These are phyloP conservation scores for Coemansia sp. DNA, from an alignment of 192 early-diverging fungal species.

Conservation along the genomic window DNA sequence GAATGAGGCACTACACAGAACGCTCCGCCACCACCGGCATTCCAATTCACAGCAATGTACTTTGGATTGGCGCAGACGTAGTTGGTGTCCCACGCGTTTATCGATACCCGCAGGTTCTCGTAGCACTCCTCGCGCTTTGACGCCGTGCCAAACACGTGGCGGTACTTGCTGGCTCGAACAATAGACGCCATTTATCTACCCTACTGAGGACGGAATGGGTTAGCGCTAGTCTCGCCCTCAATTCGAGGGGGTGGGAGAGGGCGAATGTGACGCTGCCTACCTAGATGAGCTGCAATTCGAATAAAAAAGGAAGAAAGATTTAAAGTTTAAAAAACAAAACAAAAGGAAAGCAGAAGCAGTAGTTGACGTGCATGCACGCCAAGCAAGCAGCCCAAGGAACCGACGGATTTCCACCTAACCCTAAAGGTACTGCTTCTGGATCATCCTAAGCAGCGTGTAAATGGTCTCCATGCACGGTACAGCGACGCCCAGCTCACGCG, in stretches of 20 bases:
- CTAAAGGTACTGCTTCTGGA: conserved; percentile 28
- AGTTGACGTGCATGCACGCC: too few species aligned
- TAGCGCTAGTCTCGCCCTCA: background rate
- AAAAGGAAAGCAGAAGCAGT: too few species aligned
- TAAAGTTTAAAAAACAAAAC: background rate
- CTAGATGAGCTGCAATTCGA: background rate
- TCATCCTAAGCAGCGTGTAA: conserved; percentile 51
- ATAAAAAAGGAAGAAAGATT: background rate
- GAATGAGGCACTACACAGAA: conserved; percentile 88
- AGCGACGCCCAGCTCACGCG: conserved; percentile 29
- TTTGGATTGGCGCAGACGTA: conserved; percentile 89
- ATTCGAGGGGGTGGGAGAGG: too few species aligned
- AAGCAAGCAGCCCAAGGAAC: too few species aligned
- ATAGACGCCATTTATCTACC: conserved; percentile 63
- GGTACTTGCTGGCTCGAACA: conserved; percentile 80
- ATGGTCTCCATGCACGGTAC: conserved; percentile 53
- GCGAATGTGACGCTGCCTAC: too few species aligned
- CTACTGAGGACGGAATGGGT: background rate
- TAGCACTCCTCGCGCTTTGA: conserved; percentile 88
- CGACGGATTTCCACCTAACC: too few species aligned
- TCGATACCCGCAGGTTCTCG: conserved; percentile 88
- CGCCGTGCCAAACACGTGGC: conserved; percentile 91
- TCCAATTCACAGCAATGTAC: conserved; percentile 80
- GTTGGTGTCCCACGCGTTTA: conserved; percentile 97
- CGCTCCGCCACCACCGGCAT: conserved; percentile 84